Evolutionary conservation across 495 filamentous ascomycete genomes (phyloP), one percentile per base, ranked within the genome.

Genomic region (Achaetomiella virescens): DNA sequence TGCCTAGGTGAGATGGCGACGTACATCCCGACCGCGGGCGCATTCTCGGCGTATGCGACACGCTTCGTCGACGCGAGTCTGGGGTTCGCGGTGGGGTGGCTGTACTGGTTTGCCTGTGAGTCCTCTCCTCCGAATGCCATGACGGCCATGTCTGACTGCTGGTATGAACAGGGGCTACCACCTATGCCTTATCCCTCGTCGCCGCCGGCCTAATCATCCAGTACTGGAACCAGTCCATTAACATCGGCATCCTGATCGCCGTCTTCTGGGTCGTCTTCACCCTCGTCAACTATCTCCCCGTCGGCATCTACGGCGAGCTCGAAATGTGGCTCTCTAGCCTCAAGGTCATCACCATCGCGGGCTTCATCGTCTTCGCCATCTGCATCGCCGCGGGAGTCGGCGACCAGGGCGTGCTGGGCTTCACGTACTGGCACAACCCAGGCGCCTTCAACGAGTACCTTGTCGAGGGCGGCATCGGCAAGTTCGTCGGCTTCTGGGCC

Each of bases 71-170:
- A 90, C 60, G 79, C 81, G 33, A 84, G 85, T 57, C 68, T 92
- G 60, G 87, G 88, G 36, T 91, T 91, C 63, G 81, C 87, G 18
- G 84, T 91, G 66, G 87, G 87, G 25, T 91, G 87, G 87, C 67
- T 74, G 47, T 78, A 78, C 55, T 78, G 73, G 76, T 75, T 76
- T 44, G 74, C 67, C 41, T 75, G 72, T 63, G 29, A 51, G 58
- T 59, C 40, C 7, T 17, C 35, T n/a, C 14, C 1, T 17, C 29
- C 22, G 35, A 12, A 24, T 3, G 7, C 35, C 7, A 14, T 27
- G 48, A 12, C 2, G 12, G 20, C 17, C 24, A 15, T 17, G 49
- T 10, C 20, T 48, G 48, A 20, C 37, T 51, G 37, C 60, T 33
- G 38, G 11, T 10, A 22, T 61, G 7, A 1, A 33, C 41, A 66